A percentile compares a stretch with the other conserved stretches of the same genome.
Evolutionary conservation across 176 grass and related monocot genomes (phyloP).

Genomic region (Thalia dealbata): DNA sequence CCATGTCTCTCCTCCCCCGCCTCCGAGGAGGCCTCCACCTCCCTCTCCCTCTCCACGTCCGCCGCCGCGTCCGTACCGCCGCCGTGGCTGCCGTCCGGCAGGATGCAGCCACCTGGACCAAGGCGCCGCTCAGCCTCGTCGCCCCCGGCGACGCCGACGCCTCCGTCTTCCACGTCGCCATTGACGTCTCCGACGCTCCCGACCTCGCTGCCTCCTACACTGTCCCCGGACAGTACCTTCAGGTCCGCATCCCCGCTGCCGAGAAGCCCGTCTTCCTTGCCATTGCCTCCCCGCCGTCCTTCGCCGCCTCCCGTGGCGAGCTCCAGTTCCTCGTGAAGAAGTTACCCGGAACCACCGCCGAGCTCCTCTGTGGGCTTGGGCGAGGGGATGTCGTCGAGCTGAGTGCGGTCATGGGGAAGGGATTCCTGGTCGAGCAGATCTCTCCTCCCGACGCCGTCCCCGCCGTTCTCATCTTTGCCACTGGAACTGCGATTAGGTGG

Average conservation of each 20-base stretch:
- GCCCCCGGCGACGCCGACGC: slow-evolving; percentile 38
- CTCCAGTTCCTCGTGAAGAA: slow-evolving; percentile 73
- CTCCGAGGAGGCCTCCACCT: neutral
- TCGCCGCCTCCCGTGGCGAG: neutral
- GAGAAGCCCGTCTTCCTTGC: slow-evolving; percentile 54
- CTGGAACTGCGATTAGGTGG: slow-evolving; percentile 76
- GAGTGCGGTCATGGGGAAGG: slow-evolving; percentile 58
- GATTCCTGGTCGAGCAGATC: slow-evolving; percentile 53
- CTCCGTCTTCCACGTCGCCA: slow-evolving; percentile 30
- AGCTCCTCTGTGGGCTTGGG: slow-evolving; percentile 46
- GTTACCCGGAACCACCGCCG: slow-evolving; percentile 51
- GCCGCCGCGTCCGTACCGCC: slow-evolving; percentile 8
- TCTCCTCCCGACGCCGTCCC: slow-evolving; percentile 30
- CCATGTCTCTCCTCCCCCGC: slow-evolving; percentile 10
- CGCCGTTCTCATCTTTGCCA: slow-evolving; percentile 61
- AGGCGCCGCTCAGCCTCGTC: neutral
- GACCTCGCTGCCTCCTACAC: slow-evolving; percentile 33
- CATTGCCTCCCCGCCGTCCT: slow-evolving; percentile 53
- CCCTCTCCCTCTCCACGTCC: slow-evolving; percentile 4
- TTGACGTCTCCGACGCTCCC: slow-evolving; percentile 35
- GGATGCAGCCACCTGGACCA: slow-evolving; percentile 20
- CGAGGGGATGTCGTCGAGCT: slow-evolving; percentile 67
- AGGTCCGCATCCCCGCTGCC: slow-evolving; percentile 44
- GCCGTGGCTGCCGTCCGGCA: neutral
- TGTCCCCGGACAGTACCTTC: slow-evolving; percentile 53